phyloP scores from a whole-genome alignment of 2,329 filamentous ascomycete species.

The Hortaea sp. region DNA sequence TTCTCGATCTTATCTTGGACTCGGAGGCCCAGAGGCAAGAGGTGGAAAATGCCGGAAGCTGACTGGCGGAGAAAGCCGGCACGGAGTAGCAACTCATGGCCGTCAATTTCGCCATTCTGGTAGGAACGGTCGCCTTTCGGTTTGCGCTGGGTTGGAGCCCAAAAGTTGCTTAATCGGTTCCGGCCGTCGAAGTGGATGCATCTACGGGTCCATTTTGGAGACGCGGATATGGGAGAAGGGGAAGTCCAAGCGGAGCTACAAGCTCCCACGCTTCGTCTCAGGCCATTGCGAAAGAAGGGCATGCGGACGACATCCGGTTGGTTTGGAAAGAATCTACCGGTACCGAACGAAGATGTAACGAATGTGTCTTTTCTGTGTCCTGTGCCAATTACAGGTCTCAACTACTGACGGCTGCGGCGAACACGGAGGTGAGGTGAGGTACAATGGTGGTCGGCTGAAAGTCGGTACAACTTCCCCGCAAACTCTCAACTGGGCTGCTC shows the following conservation, averaged over 20 bases:
- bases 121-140: slow-evolving; percentile 43
- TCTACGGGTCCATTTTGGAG: background rate
- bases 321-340: too few species aligned
- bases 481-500: background rate
- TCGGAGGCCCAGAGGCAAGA: slow-evolving; percentile 74
- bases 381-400: too few species aligned
- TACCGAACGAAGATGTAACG: too few species aligned
- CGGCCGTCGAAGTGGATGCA: slow-evolving; percentile 43
- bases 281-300: slow-evolving; percentile 4
- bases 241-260: background rate
- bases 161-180: slow-evolving; percentile 61
- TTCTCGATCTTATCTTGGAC: slow-evolving; percentile 82
- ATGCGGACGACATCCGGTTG: slow-evolving; percentile 4
- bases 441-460: background rate
- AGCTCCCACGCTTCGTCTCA: slow-evolving; percentile 4
- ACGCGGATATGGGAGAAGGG: too few species aligned
- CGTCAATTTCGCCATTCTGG: slow-evolving; percentile 35
- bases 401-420: too few species aligned
- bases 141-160: slow-evolving; percentile 53
- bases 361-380: too few species aligned
- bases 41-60: slow-evolving; percentile 83
- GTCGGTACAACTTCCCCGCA: background rate
- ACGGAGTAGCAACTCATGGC: slow-evolving; percentile 34
- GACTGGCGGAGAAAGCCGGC: slow-evolving; percentile 49
- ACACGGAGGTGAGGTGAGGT: too few species aligned